Base-by-base conservation (phyloP, 169 alveolate species). In the Cryptosporidium bovis region DNA sequence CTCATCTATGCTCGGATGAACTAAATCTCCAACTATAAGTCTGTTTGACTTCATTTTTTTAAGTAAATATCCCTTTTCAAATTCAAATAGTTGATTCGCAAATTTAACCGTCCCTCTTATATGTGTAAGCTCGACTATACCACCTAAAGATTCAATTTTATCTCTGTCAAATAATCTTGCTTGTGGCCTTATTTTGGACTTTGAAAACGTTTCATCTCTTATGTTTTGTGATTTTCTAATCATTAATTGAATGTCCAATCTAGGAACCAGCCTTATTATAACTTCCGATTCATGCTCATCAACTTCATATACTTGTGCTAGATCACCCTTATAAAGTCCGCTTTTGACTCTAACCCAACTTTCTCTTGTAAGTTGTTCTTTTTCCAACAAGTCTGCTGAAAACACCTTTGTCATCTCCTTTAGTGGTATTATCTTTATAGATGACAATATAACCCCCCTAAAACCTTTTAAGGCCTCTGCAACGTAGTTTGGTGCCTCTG, bases 21-120 rank as follows among this genome's bases (percentile, higher is more conserved):
- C 95, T 8, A 90, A 69, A 15, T 84, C 90, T 33, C 95, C 95
- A 15, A 69, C 83, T 33, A 84, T 65, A 13, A 94, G 65, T 65
- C 94, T 83, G 55, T 92, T 91, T 34, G 92, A 83, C 65, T 91
- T 94, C 91, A 94, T 93, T 62, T 92, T 93, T 50, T 90, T 83
- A 82, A 94, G 51, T n/a, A 94, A 65, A 65, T 92, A 93, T 18
- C 96, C 96, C 48, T 92, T 90, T 65, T 94, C 96, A 20, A 56
- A 66, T 67, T 91, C 93, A 84, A 94, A 94, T 31, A 93, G 91
- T 90, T 91, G 91, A 51, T 93, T 93, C 84, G 93, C 93, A 83
- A 93, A 94, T 31, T 93, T 90, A 64, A 91, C 90, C n/a, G 96
- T 94, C 29, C 96, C 94, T 18, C 96, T 96, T 50, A 91, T 82